These are phyloP conservation scores for Yamadazyma trypodendri DNA, from an alignment of 1,139 yeast species.

Conservation along the genomic window DNA sequence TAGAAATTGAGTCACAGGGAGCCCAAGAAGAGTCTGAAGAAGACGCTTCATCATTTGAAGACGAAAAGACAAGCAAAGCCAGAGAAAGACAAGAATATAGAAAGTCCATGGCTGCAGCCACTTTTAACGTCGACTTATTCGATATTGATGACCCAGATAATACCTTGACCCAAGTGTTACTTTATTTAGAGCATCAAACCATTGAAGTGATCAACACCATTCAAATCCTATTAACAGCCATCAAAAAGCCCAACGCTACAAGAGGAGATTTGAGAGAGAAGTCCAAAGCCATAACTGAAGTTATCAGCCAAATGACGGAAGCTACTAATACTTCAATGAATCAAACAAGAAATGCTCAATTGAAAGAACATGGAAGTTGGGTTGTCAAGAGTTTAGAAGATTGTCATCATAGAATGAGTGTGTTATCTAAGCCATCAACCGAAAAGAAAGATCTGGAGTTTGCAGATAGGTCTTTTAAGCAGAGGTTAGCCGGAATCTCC, in stretches of 20 bases:
- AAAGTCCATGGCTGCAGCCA: slow-evolving; percentile 53
- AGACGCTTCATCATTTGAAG: slow-evolving; percentile 20
- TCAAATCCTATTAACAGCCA: slow-evolving; percentile 74
- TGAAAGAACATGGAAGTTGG: slow-evolving; percentile 90
- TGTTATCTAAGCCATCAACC: slow-evolving; percentile 50
- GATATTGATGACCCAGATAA: slow-evolving; percentile 84
- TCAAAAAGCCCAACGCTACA: slow-evolving; percentile 73
- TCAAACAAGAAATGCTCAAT: slow-evolving; percentile 77
- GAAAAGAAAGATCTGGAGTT: slow-evolving; percentile 58
- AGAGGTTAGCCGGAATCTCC: slow-evolving; percentile 91
- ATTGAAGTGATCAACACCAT: slow-evolving; percentile 89
- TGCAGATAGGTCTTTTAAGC: slow-evolving; percentile 89
- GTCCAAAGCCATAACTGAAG: slow-evolving; percentile 70
- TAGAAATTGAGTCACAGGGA: slow-evolving; percentile 1
- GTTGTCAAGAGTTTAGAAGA: slow-evolving; percentile 84
- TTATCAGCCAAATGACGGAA: slow-evolving; percentile 83
- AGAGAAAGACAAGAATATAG: slow-evolving; percentile 49
- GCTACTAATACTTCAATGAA: slow-evolving; percentile 89
- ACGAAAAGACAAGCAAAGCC: slow-evolving; percentile 31
- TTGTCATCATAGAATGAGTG: slow-evolving; percentile 77
- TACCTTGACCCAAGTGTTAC: slow-evolving; percentile 78
- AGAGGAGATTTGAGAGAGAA: slow-evolving; percentile 72
- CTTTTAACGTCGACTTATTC: slow-evolving; percentile 69
- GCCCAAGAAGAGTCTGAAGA: slow-evolving; percentile 13
- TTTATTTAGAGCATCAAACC: slow-evolving; percentile 90